phyloP scores from a whole-genome alignment of 2,329 filamentous ascomycete genomes.

The Neobulgaria alba region DNA sequence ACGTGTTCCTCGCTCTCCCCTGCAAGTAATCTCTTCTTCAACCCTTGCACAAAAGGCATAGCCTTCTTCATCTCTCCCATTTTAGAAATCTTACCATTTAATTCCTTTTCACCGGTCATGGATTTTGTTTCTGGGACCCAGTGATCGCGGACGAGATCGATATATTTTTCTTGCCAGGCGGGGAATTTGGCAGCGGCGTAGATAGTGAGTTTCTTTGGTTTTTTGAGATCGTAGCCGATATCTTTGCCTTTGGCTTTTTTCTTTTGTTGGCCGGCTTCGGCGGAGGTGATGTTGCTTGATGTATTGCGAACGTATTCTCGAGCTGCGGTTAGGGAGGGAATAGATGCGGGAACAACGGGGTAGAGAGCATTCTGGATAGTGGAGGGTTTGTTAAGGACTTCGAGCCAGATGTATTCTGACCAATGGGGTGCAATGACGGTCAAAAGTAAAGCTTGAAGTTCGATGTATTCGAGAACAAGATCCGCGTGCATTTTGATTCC shows the following conservation, averaged over 20 bases:
- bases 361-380: slow-evolving; percentile 74
- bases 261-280: slow-evolving; percentile 76
- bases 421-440: slow-evolving; percentile 86
- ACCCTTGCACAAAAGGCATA: slow-evolving; percentile 86
- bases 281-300: slow-evolving; percentile 75
- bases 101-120: slow-evolving; percentile 71
- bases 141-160: slow-evolving; percentile 65
- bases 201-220: slow-evolving; percentile 85
- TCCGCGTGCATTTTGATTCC: slow-evolving; percentile 82
- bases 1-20: slow-evolving; percentile 60
- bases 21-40: slow-evolving; percentile 74
- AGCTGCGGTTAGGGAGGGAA: slow-evolving; percentile 64
- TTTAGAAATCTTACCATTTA: slow-evolving; percentile 73
- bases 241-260: slow-evolving; percentile 90
- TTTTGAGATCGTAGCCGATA: slow-evolving; percentile 76
- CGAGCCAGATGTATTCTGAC: slow-evolving; percentile 88
- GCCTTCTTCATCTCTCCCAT: slow-evolving; percentile 89
- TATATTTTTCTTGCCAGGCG: slow-evolving; percentile 84
- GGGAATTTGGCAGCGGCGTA: slow-evolving; percentile 76
- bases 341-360: slow-evolving; percentile 58
- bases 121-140: slow-evolving; percentile 55
- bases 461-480: slow-evolving; percentile 70
- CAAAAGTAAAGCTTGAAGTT: slow-evolving; percentile 76
- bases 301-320: slow-evolving; percentile 67
- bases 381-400: slow-evolving; percentile 69